phyloP scores from a whole-genome alignment of 139 green algal species.

The Chlorella sp. region DNA sequence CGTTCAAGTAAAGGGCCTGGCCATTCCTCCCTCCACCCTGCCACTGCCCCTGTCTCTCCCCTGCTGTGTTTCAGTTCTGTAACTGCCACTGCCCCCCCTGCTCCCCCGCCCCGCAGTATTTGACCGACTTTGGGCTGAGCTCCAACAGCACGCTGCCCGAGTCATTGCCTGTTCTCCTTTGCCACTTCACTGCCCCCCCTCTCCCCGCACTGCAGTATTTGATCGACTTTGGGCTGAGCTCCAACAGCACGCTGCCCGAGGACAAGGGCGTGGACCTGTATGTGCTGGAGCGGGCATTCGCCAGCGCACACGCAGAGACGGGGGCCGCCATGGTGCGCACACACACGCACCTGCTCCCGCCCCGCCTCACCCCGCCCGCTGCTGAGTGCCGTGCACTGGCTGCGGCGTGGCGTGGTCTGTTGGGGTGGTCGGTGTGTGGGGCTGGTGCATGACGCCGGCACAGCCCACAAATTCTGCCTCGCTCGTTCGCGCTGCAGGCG shows the following conservation, averaged over 20 bases:
- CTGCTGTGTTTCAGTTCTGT: too few relatives aligned
- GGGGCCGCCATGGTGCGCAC: constrained; percentile 23
- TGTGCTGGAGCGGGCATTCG: constrained; percentile 89
- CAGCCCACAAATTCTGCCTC: too few relatives aligned
- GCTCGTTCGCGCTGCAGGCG: not conserved
- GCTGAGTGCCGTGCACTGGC: not conserved
- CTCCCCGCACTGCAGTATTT: constrained; percentile 56
- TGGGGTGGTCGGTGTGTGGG: not conserved
- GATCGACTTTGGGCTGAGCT: constrained; percentile 91
- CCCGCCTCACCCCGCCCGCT: too few relatives aligned
- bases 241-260: constrained; percentile 75
- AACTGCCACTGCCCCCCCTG: too few relatives aligned
- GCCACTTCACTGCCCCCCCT: not conserved
- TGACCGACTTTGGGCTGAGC: constrained; percentile 93
- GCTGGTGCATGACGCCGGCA: not conserved
- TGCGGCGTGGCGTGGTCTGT: too few relatives aligned
- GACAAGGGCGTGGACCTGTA: constrained; percentile 93
- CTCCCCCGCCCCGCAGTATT: constrained; percentile 40
- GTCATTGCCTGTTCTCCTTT: not conserved
- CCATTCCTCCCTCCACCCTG: too few relatives aligned
- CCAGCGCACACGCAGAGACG: constrained; percentile 65
- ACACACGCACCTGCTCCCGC: too few relatives aligned
- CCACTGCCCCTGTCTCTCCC: too few relatives aligned
- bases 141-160: constrained; percentile 76
- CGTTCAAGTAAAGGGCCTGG: too few relatives aligned